Percentiles rank a stretch among this genome's conserved stretches.
Conservation (phyloP, 345 rosid genomes). For the Bruguiera gymnorhiza region DNA sequence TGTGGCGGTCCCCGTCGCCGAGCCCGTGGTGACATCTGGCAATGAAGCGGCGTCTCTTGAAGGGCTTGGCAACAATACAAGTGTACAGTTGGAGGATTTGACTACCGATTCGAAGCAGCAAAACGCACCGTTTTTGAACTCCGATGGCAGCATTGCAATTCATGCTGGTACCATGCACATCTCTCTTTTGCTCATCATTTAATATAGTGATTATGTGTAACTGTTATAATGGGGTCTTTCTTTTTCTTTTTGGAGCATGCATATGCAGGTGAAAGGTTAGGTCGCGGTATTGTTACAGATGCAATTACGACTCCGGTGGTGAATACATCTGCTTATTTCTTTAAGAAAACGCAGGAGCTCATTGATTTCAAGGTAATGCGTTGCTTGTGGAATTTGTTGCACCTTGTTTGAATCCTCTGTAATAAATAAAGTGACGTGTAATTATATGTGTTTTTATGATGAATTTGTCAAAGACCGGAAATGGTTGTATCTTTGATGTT, state of each 20-base stretch:
- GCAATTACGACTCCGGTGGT: slow-evolving; percentile 96
- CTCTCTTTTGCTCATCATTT: no score
- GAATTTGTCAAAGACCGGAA: no score
- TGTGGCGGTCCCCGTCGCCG: slow-evolving; percentile 23
- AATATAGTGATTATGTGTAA: no score
- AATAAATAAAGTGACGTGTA: no score
- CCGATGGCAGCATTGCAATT: slow-evolving; percentile 82
- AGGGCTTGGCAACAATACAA: neutral
- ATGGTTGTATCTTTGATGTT: no score
- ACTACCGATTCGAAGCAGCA: slow-evolving; percentile 16
- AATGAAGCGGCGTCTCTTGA: slow-evolving; percentile 35
- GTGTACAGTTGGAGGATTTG: slow-evolving; percentile 49
- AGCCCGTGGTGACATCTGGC: slow-evolving; percentile 33
- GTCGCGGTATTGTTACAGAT: slow-evolving; percentile 94
- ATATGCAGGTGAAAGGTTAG: slow-evolving; percentile 77
- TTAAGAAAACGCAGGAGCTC: slow-evolving; percentile 82
- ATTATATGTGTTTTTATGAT: no score
- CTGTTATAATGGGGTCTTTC: no score
- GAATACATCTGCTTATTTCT: slow-evolving; percentile 89
- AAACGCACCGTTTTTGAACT: slow-evolving; percentile 59
- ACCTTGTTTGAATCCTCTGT: no score
- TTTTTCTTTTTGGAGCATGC: neutral
- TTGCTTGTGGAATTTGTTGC: no score
- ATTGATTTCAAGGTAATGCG: slow-evolving; percentile 80
- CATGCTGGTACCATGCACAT: slow-evolving; percentile 68